phyloP scores from a whole-genome alignment of 1,284 basidiomycete genomes.

The Cystobasidium pallidum region DNA sequence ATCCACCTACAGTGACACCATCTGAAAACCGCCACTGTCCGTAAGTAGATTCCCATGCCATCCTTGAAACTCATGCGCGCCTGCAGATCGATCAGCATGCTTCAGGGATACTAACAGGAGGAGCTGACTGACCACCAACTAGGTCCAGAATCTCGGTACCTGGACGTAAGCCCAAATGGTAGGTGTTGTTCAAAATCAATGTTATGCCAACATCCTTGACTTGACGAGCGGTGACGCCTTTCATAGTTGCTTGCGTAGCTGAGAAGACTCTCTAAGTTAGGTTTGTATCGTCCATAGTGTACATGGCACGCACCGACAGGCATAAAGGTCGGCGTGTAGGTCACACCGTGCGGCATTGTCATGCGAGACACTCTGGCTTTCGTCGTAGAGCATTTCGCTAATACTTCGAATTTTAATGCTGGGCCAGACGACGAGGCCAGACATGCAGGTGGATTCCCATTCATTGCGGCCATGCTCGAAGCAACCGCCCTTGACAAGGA shows the following conservation, averaged over 20 bases:
- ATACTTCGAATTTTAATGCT: constrained; percentile 70
- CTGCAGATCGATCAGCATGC: constrained; percentile 9
- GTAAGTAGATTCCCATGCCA: constrained; percentile 81
- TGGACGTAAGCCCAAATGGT: constrained; percentile 77
- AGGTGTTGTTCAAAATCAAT: constrained; percentile 81
- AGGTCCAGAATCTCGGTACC: constrained; percentile 70
- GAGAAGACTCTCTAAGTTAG: background rate
- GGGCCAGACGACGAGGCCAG: constrained; percentile 28
- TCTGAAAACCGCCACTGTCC: constrained; percentile 72
- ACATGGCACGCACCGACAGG: constrained; percentile 64
- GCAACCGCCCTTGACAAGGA: background rate
- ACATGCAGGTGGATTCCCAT: constrained; percentile 3
- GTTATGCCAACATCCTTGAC: constrained; percentile 72
- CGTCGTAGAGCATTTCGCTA: constrained; percentile 75
- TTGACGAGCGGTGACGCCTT: constrained; percentile 80
- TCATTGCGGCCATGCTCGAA: background rate
- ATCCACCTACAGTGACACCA: constrained; percentile 68
- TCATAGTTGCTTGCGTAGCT: constrained; percentile 71
- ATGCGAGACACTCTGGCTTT: constrained; percentile 75
- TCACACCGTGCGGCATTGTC: constrained; percentile 70
- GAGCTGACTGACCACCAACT: constrained; percentile 63
- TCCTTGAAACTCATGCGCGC: constrained; percentile 77
- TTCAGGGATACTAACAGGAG: background rate
- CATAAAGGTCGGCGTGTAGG: constrained; percentile 84
- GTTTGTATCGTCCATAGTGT: background rate